Percentiles rank a stretch among this genome's conserved stretches.
phyloP scores from a whole-genome alignment of 2,329 filamentous ascomycete species.

The Phialophora chinensis region DNA sequence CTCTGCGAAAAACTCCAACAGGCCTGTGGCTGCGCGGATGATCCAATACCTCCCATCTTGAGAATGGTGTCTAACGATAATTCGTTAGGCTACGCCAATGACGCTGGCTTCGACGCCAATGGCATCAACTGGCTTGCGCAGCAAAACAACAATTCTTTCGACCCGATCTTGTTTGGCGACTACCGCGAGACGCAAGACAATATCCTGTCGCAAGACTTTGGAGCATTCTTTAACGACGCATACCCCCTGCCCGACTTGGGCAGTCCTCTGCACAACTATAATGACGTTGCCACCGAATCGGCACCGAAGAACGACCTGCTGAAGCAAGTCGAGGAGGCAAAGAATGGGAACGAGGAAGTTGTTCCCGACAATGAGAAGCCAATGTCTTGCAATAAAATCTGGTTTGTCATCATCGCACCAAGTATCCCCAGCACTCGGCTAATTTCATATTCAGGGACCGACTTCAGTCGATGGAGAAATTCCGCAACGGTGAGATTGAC shows the following conservation, averaged over 20 bases:
- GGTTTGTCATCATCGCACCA: constrained; percentile 67
- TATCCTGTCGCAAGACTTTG: constrained; percentile 73
- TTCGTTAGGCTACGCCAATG: constrained; percentile 32
- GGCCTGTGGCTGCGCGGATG: constrained; percentile 51
- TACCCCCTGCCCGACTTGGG: constrained; percentile 77
- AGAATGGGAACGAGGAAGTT: constrained; percentile 73
- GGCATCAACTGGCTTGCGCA: constrained; percentile 50
- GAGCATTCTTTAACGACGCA: constrained; percentile 75
- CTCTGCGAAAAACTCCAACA: constrained; percentile 53
- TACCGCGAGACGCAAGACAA: constrained; percentile 91
- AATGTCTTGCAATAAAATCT: constrained; percentile 88
- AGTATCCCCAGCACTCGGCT: constrained; percentile 43
- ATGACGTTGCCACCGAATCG: constrained; percentile 49
- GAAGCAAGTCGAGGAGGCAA: constrained; percentile 75
- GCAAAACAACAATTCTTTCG: constrained; percentile 65
- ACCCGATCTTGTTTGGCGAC: constrained; percentile 87
- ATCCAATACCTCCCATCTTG: constrained; percentile 42
- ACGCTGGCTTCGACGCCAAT: constrained; percentile 50
- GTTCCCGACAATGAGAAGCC: constrained; percentile 68
- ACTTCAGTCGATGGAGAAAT: constrained; percentile 82
- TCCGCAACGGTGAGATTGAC: constrained; percentile 89
- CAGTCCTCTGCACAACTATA: constrained; percentile 74
- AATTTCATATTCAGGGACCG: constrained; percentile 73
- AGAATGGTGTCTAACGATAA: constrained; percentile 33
- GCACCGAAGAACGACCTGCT: constrained; percentile 71